A percentile compares a stretch with the other conserved stretches of the same genome.
Conservation (phyloP, 2,329 filamentous ascomycete species). For the Chalaropsis thielavioides region DNA sequence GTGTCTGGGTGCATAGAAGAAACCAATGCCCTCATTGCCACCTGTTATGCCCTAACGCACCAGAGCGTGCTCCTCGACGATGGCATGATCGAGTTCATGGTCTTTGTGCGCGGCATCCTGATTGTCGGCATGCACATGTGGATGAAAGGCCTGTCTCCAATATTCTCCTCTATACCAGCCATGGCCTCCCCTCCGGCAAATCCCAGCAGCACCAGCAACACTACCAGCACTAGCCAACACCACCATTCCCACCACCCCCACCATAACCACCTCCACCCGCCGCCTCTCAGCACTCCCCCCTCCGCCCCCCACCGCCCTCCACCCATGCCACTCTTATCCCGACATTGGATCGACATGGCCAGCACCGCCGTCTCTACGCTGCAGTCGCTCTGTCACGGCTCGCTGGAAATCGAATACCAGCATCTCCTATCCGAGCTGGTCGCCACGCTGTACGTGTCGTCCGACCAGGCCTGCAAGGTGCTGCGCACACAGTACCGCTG, state of each 20-base stretch:
- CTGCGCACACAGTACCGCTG: constrained; percentile 38
- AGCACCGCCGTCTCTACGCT: constrained; percentile 30
- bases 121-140: constrained; percentile 42
- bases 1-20: constrained; percentile 33
- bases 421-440: constrained; percentile 33
- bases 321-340: constrained; percentile 31
- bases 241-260: not conserved
- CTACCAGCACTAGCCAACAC: not conserved
- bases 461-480: constrained; percentile 33
- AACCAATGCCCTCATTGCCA: constrained; percentile 44
- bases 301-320: not conserved
- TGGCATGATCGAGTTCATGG: constrained; percentile 46
- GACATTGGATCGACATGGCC: constrained; percentile 34
- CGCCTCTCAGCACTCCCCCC: not conserved
- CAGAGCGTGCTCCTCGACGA: constrained; percentile 44
- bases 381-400: constrained; percentile 29
- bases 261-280: not conserved
- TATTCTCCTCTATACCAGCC: constrained; percentile 27
- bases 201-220: not conserved
- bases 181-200: not conserved
- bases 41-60: constrained; percentile 45
- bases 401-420: constrained; percentile 34
- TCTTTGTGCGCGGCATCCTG: constrained; percentile 42
- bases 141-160: constrained; percentile 33
- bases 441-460: constrained; percentile 37